Percentiles rank a stretch among this genome's conserved stretches.
Evolutionary conservation across 768 basidiomycete genomes (phyloP).

Genomic region (Strobilomyces confusus): DNA sequence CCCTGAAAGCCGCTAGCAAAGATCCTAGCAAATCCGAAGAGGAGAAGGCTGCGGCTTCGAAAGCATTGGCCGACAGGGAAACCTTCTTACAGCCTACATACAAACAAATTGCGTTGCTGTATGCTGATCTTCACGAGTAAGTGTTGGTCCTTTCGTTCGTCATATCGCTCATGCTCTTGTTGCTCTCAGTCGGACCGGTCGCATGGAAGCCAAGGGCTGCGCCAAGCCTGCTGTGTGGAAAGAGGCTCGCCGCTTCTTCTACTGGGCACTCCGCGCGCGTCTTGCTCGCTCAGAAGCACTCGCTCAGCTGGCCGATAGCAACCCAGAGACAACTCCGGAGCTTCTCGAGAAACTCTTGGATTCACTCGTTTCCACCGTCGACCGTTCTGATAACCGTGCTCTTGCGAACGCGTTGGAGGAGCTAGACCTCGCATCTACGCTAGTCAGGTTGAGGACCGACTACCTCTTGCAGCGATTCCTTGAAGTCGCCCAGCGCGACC

Average conservation of each 20-base stretch:
- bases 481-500: slow-evolving; percentile 66
- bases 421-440: slow-evolving; percentile 59
- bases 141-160: slow-evolving; percentile 28
- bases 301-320: slow-evolving; percentile 60
- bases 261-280: slow-evolving; percentile 89
- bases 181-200: slow-evolving; percentile 76
- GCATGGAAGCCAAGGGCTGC: slow-evolving; percentile 97
- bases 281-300: slow-evolving; percentile 66
- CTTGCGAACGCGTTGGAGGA: slow-evolving; percentile 66
- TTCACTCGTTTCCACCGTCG: slow-evolving; percentile 53
- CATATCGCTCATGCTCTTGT: slow-evolving; percentile 2
- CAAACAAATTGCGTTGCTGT: slow-evolving; percentile 88
- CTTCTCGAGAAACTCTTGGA: slow-evolving; percentile 64
- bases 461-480: slow-evolving; percentile 64
- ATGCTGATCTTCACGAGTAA: slow-evolving; percentile 95
- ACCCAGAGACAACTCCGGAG: slow-evolving; percentile 64
- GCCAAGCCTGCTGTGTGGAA: slow-evolving; percentile 87
- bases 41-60: slow-evolving; percentile 66
- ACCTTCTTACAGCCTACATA: slow-evolving; percentile 82
- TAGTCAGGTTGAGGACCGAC: slow-evolving; percentile 66
- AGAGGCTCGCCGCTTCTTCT: slow-evolving; percentile 84
- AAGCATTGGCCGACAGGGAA: slow-evolving; percentile 73
- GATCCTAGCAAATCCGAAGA: slow-evolving; percentile 69
- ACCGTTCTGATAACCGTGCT: slow-evolving; percentile 50
- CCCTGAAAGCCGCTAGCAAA: slow-evolving; percentile 76